These are phyloP conservation scores for Lecanicillium sp. DNA, from an alignment of 2,329 filamentous ascomycete genomes.

Conservation along the genomic window DNA sequence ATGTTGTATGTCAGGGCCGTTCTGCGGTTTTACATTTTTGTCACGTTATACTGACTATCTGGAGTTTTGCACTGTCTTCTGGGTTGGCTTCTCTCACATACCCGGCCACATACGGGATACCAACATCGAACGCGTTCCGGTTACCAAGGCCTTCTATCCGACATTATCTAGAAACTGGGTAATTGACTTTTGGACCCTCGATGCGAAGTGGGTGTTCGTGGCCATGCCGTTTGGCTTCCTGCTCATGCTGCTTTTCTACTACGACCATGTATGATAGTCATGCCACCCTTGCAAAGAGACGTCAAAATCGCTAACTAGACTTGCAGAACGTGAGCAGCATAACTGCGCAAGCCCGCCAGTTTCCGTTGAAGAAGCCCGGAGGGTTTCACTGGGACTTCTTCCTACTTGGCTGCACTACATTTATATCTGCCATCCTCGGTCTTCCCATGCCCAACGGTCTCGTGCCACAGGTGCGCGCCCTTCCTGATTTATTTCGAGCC, in stretches of 20 bases:
- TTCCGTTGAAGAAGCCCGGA: constrained; percentile 50
- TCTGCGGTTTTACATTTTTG: too few species aligned
- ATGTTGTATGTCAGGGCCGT: constrained; percentile 34
- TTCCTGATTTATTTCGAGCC: neutral
- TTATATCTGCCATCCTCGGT: constrained; percentile 48
- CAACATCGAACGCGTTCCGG: constrained; percentile 35
- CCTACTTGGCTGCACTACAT: constrained; percentile 49
- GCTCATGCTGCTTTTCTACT: constrained; percentile 49
- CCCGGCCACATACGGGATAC: constrained; percentile 38
- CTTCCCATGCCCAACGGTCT: constrained; percentile 53
- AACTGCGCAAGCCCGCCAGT: constrained; percentile 49
- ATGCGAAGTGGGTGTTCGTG: constrained; percentile 46
- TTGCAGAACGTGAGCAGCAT: constrained; percentile 45
- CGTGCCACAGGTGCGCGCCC: constrained; percentile 36
- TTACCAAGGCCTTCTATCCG: constrained; percentile 40
- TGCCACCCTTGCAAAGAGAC: neutral
- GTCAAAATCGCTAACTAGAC: neutral
- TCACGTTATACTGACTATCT: neutral
- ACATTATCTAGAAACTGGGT: constrained; percentile 41
- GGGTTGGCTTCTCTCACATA: constrained; percentile 48
- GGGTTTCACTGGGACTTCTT: constrained; percentile 59
- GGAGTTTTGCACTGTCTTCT: constrained; percentile 44
- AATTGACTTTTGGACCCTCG: constrained; percentile 47
- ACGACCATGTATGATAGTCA: constrained; percentile 39
- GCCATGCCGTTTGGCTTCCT: constrained; percentile 48